These are phyloP conservation scores for Yamadazyma siamensis DNA, from an alignment of 1,139 yeast species.

Conservation along the genomic window DNA sequence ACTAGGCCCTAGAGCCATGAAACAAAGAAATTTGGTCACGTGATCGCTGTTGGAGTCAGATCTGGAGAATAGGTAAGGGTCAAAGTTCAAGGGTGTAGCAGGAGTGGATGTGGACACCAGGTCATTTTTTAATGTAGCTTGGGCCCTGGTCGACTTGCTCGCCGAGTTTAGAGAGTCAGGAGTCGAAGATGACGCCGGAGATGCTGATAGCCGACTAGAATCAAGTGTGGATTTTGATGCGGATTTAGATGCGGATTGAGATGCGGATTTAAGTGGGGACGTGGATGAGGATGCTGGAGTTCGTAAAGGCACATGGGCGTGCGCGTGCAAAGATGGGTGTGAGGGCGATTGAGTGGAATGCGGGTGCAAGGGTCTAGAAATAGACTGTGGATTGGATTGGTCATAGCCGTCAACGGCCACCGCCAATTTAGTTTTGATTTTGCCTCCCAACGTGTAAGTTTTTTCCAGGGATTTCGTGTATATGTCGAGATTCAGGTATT, in stretches of 20 bases:
- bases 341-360: no score
- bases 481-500: constrained; percentile 35
- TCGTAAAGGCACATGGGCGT: no score
- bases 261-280: no score
- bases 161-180: background rate
- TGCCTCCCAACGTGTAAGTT: constrained; percentile 23
- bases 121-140: no score
- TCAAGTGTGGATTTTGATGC: no score
- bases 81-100: constrained; percentile 13
- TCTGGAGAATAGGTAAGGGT: constrained; percentile 18
- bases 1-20: constrained; percentile 41
- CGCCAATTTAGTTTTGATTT: constrained; percentile 29
- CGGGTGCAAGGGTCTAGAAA: no score
- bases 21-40: constrained; percentile 26
- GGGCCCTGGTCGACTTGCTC: constrained; percentile 1
- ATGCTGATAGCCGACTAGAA: no score
- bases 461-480: constrained; percentile 14
- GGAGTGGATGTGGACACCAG: constrained; percentile 7
- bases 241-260: no score
- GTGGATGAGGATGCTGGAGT: no score
- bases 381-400: no score
- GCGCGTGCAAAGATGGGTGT: no score
- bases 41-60: constrained; percentile 22
- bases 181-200: background rate
- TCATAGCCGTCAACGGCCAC: no score